Evolutionary conservation across 495 filamentous ascomycete species (phyloP).

Genomic region (Podospora anserina): DNA sequence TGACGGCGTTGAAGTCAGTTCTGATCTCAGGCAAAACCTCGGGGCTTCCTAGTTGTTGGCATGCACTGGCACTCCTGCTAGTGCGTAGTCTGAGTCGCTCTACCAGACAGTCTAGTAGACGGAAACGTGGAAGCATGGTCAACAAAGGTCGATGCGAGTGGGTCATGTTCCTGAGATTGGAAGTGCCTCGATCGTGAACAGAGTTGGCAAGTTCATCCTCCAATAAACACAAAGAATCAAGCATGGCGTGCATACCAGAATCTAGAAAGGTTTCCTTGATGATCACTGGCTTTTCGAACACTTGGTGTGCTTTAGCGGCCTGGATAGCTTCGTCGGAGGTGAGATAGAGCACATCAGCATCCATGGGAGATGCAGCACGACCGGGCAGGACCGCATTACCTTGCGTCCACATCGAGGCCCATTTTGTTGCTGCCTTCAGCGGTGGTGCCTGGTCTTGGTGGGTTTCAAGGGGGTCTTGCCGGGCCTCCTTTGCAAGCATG

Average conservation of each 20-base stretch:
- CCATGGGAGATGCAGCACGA: not conserved
- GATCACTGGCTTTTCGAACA: not conserved
- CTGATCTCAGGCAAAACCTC: not conserved
- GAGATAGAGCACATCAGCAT: not conserved
- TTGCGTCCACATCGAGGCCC: not conserved
- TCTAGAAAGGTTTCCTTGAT: conserved; percentile 6
- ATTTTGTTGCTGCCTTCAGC: not conserved
- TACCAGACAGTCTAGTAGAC: not conserved
- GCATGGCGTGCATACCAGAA: conserved; percentile 2
- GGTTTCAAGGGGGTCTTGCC: too few species aligned
- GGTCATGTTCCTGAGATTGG: not conserved
- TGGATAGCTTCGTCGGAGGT: conserved; percentile 2
- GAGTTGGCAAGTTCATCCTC: not conserved
- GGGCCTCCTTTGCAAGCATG: too few species aligned
- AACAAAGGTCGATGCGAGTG: not conserved
- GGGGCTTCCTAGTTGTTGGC: too few species aligned
- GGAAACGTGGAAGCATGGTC: conserved; percentile 8
- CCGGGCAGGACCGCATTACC: not conserved
- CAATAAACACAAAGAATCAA: not conserved
- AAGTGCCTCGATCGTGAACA: not conserved
- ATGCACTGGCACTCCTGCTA: too few species aligned
- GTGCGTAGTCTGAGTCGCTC: not conserved
- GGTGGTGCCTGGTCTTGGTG: too few species aligned
- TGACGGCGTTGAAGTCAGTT: not conserved
- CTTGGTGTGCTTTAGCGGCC: not conserved